These are phyloP conservation scores for Sarocladiaceae sp. DNA, from an alignment of 2,329 filamentous ascomycete species.

Conservation along the genomic window DNA sequence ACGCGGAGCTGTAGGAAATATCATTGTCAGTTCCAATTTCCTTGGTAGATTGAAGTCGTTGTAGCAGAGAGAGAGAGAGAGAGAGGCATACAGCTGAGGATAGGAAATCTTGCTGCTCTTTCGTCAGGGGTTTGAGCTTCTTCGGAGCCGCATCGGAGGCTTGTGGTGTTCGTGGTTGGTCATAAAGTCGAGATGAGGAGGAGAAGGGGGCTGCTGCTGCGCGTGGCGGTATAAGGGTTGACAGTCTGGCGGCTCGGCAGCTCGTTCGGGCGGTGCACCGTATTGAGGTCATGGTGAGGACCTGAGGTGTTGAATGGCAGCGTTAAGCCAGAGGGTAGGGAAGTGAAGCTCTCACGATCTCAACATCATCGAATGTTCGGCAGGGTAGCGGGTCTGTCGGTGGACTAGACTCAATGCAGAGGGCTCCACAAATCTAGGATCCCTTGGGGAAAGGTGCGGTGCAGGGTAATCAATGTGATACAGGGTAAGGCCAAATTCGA, in stretches of 20 bases:
- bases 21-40: not conserved
- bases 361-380: conserved; percentile 5
- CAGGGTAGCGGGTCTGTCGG: not conserved
- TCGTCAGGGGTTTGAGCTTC: conserved; percentile 55
- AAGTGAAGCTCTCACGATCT: not conserved
- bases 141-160: conserved; percentile 23
- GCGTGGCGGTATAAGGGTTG: not conserved
- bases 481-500: no score
- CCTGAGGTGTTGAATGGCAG: not conserved
- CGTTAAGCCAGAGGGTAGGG: not conserved
- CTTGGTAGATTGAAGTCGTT: not conserved
- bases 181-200: conserved; percentile 10
- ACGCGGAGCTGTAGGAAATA: conserved; percentile 62
- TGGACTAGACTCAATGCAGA: no score
- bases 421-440: no score
- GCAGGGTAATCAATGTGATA: no score
- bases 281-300: conserved; percentile 15
- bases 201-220: not conserved
- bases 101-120: conserved; percentile 67
- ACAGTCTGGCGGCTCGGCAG: conserved; percentile 6
- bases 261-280: conserved; percentile 14
- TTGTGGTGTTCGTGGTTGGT: conserved; percentile 10
- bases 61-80: no score
- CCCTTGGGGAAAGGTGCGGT: no score
- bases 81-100: conserved; percentile 57